Percentiles rank a stretch among this genome's conserved stretches.
Evolutionary conservation across 192 early-diverging fungal species (phyloP).

Genomic region (Coemansia sp.): DNA sequence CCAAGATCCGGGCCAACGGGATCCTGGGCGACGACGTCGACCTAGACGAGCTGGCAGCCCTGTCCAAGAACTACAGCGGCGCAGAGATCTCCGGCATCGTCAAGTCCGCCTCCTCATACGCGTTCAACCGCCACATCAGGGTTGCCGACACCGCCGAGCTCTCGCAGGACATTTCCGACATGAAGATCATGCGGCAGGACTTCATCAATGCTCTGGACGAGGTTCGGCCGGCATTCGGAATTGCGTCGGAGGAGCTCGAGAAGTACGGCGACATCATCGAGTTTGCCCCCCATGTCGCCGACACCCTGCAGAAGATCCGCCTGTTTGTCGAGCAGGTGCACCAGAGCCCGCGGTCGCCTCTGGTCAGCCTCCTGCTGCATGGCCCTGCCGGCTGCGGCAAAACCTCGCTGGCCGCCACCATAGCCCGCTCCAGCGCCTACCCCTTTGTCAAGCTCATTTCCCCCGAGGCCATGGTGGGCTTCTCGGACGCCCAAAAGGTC

Average conservation of each 20-base stretch:
- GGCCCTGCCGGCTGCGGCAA: conserved; percentile 88
- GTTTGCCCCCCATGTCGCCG: conserved; percentile 62
- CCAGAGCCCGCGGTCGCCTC: conserved; percentile 77
- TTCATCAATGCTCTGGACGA: conserved; percentile 89
- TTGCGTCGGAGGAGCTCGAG: conserved; percentile 85
- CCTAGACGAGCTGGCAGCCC: conserved; percentile 74
- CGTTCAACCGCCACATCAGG: conserved; percentile 95
- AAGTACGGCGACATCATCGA: conserved; percentile 88
- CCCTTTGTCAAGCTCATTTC: conserved; percentile 98
- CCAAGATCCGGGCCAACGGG: conserved; percentile 75
- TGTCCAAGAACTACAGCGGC: conserved; percentile 96
- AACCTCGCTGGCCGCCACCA: conserved; percentile 92
- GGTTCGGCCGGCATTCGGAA: conserved; percentile 92
- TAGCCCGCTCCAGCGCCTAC: conserved; percentile 85
- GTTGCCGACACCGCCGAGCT: conserved; percentile 83
- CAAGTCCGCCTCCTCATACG: conserved; percentile 89
- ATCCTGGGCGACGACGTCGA: conserved; percentile 80
- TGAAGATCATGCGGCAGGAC: conserved; percentile 83
- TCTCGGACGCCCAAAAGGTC: conserved; percentile 78
- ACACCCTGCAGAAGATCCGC: conserved; percentile 57
- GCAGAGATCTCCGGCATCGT: conserved; percentile 95
- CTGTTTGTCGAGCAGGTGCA: conserved; percentile 72
- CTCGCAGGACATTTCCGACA: conserved; percentile 78
- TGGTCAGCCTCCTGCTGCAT: conserved; percentile 88
- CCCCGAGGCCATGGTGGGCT: conserved; percentile 94